Base-by-base conservation (phyloP, 2,329 filamentous ascomycete genomes). In the Beauveria medogensis region DNA sequence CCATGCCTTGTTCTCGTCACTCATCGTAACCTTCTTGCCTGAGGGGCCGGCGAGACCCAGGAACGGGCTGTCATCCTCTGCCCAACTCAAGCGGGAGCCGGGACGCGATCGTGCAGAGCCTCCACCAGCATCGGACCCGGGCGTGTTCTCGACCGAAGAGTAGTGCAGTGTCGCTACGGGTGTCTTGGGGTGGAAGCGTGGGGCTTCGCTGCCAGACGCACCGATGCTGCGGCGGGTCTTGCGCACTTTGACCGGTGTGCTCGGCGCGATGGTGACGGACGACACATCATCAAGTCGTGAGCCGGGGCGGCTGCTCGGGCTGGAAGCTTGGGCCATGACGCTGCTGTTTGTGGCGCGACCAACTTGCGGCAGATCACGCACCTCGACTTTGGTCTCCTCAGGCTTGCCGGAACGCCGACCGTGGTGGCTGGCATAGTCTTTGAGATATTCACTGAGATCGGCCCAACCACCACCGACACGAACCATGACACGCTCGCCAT, bases 381-480 rank as follows among this genome's bases (percentile, higher is more conserved):
- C 77, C 67, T 88, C 84, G 9, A 88, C 79, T 69, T 80, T 83
- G 61, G 80, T 76, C 54, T 80, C 78, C 12, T 71, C 71, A 34
- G 70, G 69, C 59, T 74, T 74, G 62, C 76, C 72, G 56, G 82
- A 82, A 47, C 84, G 86, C n/a, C 90, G 87, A 48, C 90, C 90
- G 71, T 99, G 94, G 70, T 99, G 94, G 62, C 87, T 86, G 8
- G 92, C 92, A 69, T 97, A 99, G 72, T 96, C 91, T 67, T 92
- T 89, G 47, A 99, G 80, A 70, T 97, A 99, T 73, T 97, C 94
- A 43, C 90, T 93, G 22, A 99, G 79, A 73, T 99, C 94, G 16
- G 92, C 92, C 94, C 94, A 99, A n/a, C 94, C 94, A 62, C 94
- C 94, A 14, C 94, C 94, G 14, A 99, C 93, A 41, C 94, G 89